Evolutionary conservation across 768 basidiomycete genomes (phyloP), one percentile per base, ranked within the genome.

Genomic region (Leccinellum rugosiceps): DNA sequence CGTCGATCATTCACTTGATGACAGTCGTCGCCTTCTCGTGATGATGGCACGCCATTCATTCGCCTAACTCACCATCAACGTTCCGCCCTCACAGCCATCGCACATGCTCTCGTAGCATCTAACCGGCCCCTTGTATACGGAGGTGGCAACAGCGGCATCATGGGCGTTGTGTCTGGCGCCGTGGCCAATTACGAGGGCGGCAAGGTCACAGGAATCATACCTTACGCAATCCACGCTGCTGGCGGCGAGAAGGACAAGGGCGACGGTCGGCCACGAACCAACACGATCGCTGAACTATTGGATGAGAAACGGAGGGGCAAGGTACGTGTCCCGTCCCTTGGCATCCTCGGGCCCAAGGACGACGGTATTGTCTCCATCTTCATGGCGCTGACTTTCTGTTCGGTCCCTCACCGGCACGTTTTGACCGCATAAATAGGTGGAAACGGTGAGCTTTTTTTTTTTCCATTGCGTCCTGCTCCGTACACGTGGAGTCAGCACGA

Each of bases 41-140:
- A 21, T 41, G 38, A 41, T 41, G 31, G 34, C 46, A 17, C 14
- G 3, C 10, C 4, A 1, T 31, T 23, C 5, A 44, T 35, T 43
- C 55, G 31, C 51, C n/a, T 50, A 43, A 52, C 57, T 55, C 35
- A 54, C 55, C 53, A 56, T 55, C 50, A 23, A 44, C 25, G 50
- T 19, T 55, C 34, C 14, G 38, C n/a, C 8, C n/a, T 23, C 52
- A 25, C 58, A 90, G 90, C 92, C 21, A 65, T 97, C 13, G 94
- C 91, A 38, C 71, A 75, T 46, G 90, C 93, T 0, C 74, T 96
- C 26, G 91, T 84, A 3, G 71, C 71, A 8, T 73, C 79, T 15
- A 75, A 80, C 0, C 77, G 86, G 3, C 81, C 85, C 4, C 78
- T 97, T 14, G 81, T 98, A 3, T 98, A 97, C 68, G 94, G 94